These are phyloP conservation scores for Vitis riparia DNA, from an alignment of 164 flowering plant genomes.

Conservation along the genomic window DNA sequence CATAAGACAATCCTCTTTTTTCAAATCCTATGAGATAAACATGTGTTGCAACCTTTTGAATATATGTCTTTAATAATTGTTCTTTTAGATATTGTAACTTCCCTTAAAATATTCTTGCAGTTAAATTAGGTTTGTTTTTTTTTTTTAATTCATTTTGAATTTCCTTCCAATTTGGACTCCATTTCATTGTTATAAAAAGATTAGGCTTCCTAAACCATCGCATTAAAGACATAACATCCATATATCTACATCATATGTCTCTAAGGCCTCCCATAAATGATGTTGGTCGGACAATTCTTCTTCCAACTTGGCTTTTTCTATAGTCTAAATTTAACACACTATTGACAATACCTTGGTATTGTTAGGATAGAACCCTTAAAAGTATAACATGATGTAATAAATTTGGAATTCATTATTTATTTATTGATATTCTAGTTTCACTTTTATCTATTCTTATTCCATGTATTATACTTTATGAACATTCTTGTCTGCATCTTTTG, in stretches of 20 bases:
- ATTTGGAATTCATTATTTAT: too few relatives aligned
- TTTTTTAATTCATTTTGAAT: not conserved
- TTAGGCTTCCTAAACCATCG: slow-evolving; percentile 15
- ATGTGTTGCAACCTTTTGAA: slow-evolving; percentile 13
- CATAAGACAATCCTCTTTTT: too few relatives aligned
- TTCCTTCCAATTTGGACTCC: slow-evolving; percentile 14
- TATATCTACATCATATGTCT: slow-evolving; percentile 10
- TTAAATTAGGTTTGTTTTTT: not conserved
- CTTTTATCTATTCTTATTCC: too few relatives aligned
- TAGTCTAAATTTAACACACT: too few relatives aligned
- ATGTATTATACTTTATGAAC: too few relatives aligned
- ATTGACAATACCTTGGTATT: too few relatives aligned
- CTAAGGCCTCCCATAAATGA: slow-evolving; percentile 19
- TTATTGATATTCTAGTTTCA: too few relatives aligned
- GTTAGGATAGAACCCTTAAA: too few relatives aligned
- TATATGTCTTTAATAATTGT: not conserved
- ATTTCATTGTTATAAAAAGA: slow-evolving; percentile 24
- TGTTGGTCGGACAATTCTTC: not conserved
- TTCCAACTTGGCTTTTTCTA: too few relatives aligned
- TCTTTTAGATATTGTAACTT: slow-evolving; percentile 5
- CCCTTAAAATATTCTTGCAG: slow-evolving; percentile 6
- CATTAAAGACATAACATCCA: slow-evolving; percentile 23
- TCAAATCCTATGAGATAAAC: not conserved
- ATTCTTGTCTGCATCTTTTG: too few relatives aligned
- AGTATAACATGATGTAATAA: too few relatives aligned